Percentiles rank a stretch among this genome's conserved stretches.
These are phyloP conservation scores for Hypseocharis bilobata DNA, from an alignment of 441 rosid genomes.

Conservation along the genomic window DNA sequence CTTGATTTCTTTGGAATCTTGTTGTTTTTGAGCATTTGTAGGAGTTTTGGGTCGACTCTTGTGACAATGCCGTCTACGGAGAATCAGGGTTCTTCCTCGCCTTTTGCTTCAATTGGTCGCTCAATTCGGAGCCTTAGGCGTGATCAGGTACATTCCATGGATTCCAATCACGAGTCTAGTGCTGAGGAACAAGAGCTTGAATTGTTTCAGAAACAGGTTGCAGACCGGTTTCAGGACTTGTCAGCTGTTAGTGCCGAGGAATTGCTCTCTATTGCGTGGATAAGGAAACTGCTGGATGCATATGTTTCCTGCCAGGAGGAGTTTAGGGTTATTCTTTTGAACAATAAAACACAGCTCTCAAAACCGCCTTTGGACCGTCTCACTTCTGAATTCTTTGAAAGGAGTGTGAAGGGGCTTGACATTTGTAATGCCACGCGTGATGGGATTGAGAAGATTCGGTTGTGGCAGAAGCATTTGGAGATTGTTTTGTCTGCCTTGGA, in stretches of 20 bases:
- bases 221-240: slow-evolving; percentile 26
- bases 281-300: slow-evolving; percentile 33
- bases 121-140: slow-evolving; percentile 28
- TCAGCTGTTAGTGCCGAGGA: slow-evolving; percentile 18
- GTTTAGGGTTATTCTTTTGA: slow-evolving; percentile 29
- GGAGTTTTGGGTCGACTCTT: not conserved
- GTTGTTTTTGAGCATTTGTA: not conserved
- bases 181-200: slow-evolving; percentile 24
- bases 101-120: slow-evolving; percentile 21
- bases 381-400: slow-evolving; percentile 31
- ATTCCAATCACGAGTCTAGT: slow-evolving; percentile 14
- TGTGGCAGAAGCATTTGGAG: slow-evolving; percentile 38
- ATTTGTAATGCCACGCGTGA: slow-evolving; percentile 36
- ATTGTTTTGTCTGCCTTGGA: slow-evolving; percentile 33
- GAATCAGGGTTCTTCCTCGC: slow-evolving; percentile 20
- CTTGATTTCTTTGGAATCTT: slow-evolving; percentile 5
- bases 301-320: slow-evolving; percentile 31
- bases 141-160: slow-evolving; percentile 28
- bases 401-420: slow-evolving; percentile 37
- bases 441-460: slow-evolving; percentile 35
- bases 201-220: slow-evolving; percentile 29
- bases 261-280: slow-evolving; percentile 34
- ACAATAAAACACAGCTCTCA: slow-evolving; percentile 21
- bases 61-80: slow-evolving; percentile 24
- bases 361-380: slow-evolving; percentile 26